These are phyloP conservation scores for Amanita molliuscula DNA, from an alignment of 768 basidiomycete species.

Conservation along the genomic window DNA sequence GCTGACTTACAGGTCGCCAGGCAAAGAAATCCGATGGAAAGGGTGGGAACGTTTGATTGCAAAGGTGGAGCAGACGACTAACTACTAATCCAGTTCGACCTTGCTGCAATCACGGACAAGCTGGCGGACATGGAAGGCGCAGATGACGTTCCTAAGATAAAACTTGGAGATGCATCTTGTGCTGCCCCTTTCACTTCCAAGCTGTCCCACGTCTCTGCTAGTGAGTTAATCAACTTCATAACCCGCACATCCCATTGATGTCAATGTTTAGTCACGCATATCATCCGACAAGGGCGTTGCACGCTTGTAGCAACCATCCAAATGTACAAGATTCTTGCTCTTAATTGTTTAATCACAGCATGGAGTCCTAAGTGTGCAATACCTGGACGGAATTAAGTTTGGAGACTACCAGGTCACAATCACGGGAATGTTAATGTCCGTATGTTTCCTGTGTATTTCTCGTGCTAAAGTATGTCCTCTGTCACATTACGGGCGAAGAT, in stretches of 20 bases:
- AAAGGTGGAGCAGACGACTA: not conserved
- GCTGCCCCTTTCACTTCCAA: constrained; percentile 99
- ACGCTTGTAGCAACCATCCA: constrained; percentile 98
- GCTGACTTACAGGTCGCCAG: constrained; percentile 55
- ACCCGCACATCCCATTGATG: constrained; percentile 1
- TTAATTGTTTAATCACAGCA: constrained; percentile 98
- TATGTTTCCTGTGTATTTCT: constrained; percentile 98
- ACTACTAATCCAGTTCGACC: constrained; percentile 19
- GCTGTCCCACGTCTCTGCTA: constrained; percentile 91
- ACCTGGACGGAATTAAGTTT: constrained; percentile 97
- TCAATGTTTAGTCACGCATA: constrained; percentile 66
- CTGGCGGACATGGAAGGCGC: constrained; percentile 93
- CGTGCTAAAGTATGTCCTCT: constrained; percentile 70
- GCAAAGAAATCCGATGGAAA: constrained; percentile 83
- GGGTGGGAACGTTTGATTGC: constrained; percentile 35
- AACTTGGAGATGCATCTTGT: constrained; percentile 97
- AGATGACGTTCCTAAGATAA: constrained; percentile 94
- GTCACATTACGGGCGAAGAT: not conserved
- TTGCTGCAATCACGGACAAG: constrained; percentile 17
- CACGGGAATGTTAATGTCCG: constrained; percentile 94
- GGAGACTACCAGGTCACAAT: constrained; percentile 98
- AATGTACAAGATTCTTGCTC: constrained; percentile 99
- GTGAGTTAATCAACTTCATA: constrained; percentile 34
- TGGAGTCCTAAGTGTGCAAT: constrained; percentile 95
- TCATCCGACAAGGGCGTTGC: constrained; percentile 97